Evolutionary conservation across 108 stramenopile genomes (phyloP).

Genomic region (Skeletonema costatum): DNA sequence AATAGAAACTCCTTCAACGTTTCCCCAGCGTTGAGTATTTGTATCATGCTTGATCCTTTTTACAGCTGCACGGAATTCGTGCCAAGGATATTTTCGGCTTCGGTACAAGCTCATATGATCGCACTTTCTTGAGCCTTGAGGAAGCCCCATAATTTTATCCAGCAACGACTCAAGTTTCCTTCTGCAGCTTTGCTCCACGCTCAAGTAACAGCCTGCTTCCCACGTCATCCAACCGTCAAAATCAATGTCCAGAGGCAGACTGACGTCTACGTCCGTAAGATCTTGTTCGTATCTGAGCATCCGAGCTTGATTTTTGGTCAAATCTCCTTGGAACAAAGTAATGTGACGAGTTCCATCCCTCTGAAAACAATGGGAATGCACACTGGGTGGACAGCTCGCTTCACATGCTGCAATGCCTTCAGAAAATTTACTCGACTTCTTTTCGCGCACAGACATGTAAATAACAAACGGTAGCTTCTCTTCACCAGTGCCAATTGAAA

Average conservation of each 20-base stretch:
- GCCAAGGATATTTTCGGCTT: neutral
- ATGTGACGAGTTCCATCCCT: neutral
- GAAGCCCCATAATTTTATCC: neutral
- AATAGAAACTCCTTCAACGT: neutral
- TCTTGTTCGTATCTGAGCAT: neutral
- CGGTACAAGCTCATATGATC: neutral
- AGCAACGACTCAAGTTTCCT: neutral
- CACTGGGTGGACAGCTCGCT: neutral
- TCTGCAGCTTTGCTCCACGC: neutral
- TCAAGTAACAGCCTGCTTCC: conserved; percentile 1
- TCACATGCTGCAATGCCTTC: neutral
- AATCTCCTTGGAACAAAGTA: neutral
- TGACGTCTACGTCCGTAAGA: neutral
- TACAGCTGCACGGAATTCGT: neutral
- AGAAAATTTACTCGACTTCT: neutral
- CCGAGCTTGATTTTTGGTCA: neutral
- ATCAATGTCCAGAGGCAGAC: neutral
- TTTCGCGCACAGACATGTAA: neutral
- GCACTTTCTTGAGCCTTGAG: neutral
- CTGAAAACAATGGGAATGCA: neutral
- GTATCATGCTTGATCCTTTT: neutral
- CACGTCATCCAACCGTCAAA: neutral
- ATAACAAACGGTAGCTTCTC: neutral
- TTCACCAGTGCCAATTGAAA: neutral
- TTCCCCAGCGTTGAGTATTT: neutral